These are phyloP conservation scores for Aegilops speltoides DNA, from an alignment of 176 grass and related monocot genomes.

Conservation along the genomic window DNA sequence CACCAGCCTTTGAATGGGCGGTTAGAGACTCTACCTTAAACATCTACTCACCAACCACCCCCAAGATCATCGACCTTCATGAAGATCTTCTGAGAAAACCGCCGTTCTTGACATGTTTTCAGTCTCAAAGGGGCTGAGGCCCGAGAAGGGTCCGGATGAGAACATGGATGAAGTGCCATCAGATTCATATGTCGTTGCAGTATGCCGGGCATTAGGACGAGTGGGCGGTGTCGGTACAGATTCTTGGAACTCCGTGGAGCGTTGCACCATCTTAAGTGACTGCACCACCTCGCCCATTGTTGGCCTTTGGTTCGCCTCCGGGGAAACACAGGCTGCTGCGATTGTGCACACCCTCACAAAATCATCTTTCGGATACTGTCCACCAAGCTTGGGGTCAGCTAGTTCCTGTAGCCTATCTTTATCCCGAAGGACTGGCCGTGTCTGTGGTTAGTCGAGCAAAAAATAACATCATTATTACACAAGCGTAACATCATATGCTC, in stretches of 20 bases:
- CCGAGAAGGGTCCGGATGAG: constrained; percentile 95
- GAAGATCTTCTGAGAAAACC: constrained; percentile 91
- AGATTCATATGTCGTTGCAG: constrained; percentile 71
- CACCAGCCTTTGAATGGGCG: constrained; percentile 37
- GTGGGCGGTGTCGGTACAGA: constrained; percentile 51
- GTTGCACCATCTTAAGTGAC: constrained; percentile 99
- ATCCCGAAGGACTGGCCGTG: constrained; percentile 84
- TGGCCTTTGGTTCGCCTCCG: constrained; percentile 88
- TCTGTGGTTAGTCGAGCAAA: constrained; percentile 41
- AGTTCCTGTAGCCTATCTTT: constrained; percentile 84
- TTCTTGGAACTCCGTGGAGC: constrained; percentile 69
- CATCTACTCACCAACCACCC: background rate
- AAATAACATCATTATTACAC: constrained; percentile 8
- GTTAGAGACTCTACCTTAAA: constrained; percentile 39
- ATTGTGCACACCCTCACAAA: constrained; percentile 94
- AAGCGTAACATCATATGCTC: background rate
- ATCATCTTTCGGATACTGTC: constrained; percentile 86
- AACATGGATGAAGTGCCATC: constrained; percentile 97
- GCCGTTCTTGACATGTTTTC: constrained; percentile 71
- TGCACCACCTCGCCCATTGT: constrained; percentile 99
- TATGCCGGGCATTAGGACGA: constrained; percentile 50
- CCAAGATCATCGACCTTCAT: constrained; percentile 76
- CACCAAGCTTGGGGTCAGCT: constrained; percentile 65
- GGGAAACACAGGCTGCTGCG: constrained; percentile 91
- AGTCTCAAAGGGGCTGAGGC: constrained; percentile 84